Evolutionary conservation across 2,329 filamentous ascomycete genomes (phyloP).

Genomic region (Aspergillus piperis): DNA sequence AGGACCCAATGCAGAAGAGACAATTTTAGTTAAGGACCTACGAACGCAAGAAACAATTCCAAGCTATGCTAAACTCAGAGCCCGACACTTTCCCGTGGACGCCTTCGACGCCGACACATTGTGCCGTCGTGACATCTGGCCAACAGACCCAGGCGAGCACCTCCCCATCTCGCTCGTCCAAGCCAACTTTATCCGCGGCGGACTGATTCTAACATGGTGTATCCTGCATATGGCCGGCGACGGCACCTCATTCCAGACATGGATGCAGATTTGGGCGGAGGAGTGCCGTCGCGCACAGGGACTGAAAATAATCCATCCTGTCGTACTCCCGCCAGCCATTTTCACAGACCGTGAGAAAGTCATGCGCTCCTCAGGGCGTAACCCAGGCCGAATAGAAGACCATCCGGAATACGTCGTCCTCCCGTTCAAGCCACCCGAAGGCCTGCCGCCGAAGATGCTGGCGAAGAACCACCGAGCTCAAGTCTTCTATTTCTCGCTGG

Average conservation of each 20-base stretch:
- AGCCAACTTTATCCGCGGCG: slow-evolving; percentile 52
- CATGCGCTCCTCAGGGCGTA: slow-evolving; percentile 32
- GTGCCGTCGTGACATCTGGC: slow-evolving; percentile 24
- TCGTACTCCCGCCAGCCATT: slow-evolving; percentile 30
- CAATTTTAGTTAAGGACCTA: not conserved
- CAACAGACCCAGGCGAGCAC: slow-evolving; percentile 39
- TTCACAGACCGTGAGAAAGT: slow-evolving; percentile 34
- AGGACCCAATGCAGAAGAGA: slow-evolving; percentile 3
- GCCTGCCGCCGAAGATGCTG: slow-evolving; percentile 36
- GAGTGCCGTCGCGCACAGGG: slow-evolving; percentile 37
- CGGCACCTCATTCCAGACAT: slow-evolving; percentile 34
- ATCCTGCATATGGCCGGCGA: slow-evolving; percentile 41
- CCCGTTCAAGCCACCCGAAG: slow-evolving; percentile 30
- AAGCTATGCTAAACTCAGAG: slow-evolving; percentile 41
- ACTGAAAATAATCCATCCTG: slow-evolving; percentile 20
- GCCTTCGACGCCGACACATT: slow-evolving; percentile 52
- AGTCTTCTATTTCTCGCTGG: slow-evolving; percentile 35
- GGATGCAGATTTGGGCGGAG: slow-evolving; percentile 41
- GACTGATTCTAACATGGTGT: slow-evolving; percentile 49
- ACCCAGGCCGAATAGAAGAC: slow-evolving; percentile 28
- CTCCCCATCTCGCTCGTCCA: slow-evolving; percentile 48
- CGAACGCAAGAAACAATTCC: slow-evolving; percentile 24
- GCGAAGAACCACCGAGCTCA: slow-evolving; percentile 35
- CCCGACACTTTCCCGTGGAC: slow-evolving; percentile 47
- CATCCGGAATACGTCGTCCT: slow-evolving; percentile 38